These are phyloP conservation scores for Saccharomyces uvarum DNA, from an alignment of 1,139 yeast genomes.

Conservation along the genomic window DNA sequence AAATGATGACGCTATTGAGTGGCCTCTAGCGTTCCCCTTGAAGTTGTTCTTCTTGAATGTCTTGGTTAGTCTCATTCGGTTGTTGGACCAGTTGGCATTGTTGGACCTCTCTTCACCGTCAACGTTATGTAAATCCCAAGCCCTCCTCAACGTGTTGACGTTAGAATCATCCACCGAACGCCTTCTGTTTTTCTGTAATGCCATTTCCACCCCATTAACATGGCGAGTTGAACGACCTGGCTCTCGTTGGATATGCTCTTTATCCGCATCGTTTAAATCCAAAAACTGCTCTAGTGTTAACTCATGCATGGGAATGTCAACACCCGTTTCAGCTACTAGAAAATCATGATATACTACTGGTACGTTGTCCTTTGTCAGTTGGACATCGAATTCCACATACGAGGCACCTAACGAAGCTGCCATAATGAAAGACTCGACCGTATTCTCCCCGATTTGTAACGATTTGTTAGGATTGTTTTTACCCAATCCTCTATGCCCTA, in stretches of 20 bases:
- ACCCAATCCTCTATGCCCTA: constrained; percentile 95
- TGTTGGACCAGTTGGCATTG: constrained; percentile 37
- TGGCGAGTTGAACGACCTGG: background rate
- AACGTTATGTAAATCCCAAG: constrained; percentile 7
- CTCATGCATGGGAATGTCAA: constrained; percentile 93
- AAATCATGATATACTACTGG: constrained; percentile 96
- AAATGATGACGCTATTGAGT: constrained; percentile 83
- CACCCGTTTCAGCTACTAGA: constrained; percentile 90
- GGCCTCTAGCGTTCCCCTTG: constrained; percentile 87
- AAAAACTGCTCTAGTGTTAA: constrained; percentile 85
- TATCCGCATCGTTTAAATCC: constrained; percentile 42
- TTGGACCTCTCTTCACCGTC: constrained; percentile 3
- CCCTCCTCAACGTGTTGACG: constrained; percentile 1
- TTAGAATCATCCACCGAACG: constrained; percentile 4
- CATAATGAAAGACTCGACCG: constrained; percentile 90
- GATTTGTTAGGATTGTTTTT: constrained; percentile 73
- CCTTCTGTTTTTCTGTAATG: background rate
- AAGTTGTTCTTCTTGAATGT: constrained; percentile 82
- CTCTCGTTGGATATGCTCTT: constrained; percentile 13
- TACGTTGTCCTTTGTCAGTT: constrained; percentile 82
- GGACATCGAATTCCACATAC: constrained; percentile 93
- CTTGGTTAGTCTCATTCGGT: constrained; percentile 73
- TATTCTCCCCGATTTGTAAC: constrained; percentile 89
- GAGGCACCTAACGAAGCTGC: constrained; percentile 94
- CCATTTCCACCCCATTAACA: background rate